A percentile compares a stretch with the other conserved stretches of the same genome.
phyloP scores from a whole-genome alignment of 164 flowering plant species.

The Echeveria elegans region DNA sequence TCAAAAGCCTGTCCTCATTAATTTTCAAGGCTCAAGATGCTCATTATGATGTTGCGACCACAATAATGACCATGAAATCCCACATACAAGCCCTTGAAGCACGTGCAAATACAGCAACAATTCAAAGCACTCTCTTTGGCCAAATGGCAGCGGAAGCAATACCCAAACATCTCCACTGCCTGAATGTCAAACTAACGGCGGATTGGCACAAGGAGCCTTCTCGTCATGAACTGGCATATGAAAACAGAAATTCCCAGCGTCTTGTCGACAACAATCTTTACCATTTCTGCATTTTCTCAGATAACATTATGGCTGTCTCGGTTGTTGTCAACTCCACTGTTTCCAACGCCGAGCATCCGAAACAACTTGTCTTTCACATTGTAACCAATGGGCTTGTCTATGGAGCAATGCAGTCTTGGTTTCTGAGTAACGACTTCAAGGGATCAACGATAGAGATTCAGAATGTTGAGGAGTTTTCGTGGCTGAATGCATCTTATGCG shows the following conservation, averaged over 20 bases:
- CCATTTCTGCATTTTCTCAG: slow-evolving; percentile 83
- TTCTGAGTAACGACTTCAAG: slow-evolving; percentile 54
- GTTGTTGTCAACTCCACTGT: slow-evolving; percentile 75
- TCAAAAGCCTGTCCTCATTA: slow-evolving; percentile 51
- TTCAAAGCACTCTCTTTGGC: slow-evolving; percentile 74
- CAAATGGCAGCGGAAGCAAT: slow-evolving; percentile 72
- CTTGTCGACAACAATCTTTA: slow-evolving; percentile 77
- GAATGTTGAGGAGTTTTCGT: slow-evolving; percentile 57
- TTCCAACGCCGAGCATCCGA: slow-evolving; percentile 73
- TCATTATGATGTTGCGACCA: slow-evolving; percentile 90
- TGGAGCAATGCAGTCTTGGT: slow-evolving; percentile 83
- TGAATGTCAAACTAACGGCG: slow-evolving; percentile 43
- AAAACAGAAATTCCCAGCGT: slow-evolving; percentile 51
- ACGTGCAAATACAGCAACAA: slow-evolving; percentile 77
- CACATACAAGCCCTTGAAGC: slow-evolving; percentile 92
- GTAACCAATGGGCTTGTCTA: slow-evolving; percentile 59
- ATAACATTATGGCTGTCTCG: slow-evolving; percentile 64
- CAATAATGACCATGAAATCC: slow-evolving; percentile 83
- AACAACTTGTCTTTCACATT: slow-evolving; percentile 76
- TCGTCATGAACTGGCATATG: slow-evolving; percentile 37
- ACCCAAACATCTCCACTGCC: slow-evolving; percentile 66
- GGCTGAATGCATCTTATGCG: slow-evolving; percentile 63
- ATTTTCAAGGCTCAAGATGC: slow-evolving; percentile 81
- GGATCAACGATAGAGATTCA: slow-evolving; percentile 61
- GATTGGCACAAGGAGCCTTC: slow-evolving; percentile 40